Conservation (phyloP, 495 filamentous ascomycete genomes). For the Cetradonia linearis region DNA sequence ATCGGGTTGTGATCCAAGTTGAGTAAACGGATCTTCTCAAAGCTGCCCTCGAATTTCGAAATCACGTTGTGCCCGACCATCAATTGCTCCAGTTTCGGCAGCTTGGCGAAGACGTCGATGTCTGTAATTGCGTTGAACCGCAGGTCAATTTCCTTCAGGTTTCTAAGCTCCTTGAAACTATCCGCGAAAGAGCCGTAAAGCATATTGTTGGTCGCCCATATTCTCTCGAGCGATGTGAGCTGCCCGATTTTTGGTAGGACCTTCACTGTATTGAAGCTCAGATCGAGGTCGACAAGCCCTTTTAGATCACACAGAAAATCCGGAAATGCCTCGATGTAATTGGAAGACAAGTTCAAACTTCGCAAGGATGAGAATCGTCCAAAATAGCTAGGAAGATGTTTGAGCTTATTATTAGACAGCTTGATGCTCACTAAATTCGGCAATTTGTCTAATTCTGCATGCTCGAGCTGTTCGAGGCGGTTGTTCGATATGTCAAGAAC, state of each 20-base stretch:
- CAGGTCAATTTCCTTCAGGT: conserved; percentile 83
- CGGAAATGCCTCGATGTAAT: conserved; percentile 77
- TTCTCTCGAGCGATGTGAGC: conserved; percentile 66
- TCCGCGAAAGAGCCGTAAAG: conserved; percentile 62
- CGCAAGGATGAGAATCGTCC: conserved; percentile 63
- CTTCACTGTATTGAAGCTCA: conserved; percentile 90
- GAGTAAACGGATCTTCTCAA: conserved; percentile 71
- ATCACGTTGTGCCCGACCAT: conserved; percentile 85
- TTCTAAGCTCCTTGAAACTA: conserved; percentile 57
- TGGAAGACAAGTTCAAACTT: conserved; percentile 83
- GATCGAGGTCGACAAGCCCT: conserved; percentile 82
- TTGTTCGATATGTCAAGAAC: conserved; percentile 94
- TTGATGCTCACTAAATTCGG: conserved; percentile 78
- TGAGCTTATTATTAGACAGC: conserved; percentile 83
- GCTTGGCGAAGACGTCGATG: conserved; percentile 71
- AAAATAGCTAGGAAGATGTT: conserved; percentile 67
- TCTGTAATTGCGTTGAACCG: conserved; percentile 80
- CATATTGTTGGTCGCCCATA: conserved; percentile 93
- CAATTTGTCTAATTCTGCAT: conserved; percentile 62
- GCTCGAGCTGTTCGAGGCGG: conserved; percentile 71
- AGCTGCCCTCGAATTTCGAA: conserved; percentile 75
- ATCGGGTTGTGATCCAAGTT: conserved; percentile 87
- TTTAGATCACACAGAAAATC: conserved; percentile 70
- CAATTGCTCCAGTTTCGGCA: conserved; percentile 79
- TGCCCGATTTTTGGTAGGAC: conserved; percentile 68